Evolutionary conservation across 1,139 yeast species (phyloP).

Genomic region (Scheffersomyces illinoinensis): DNA sequence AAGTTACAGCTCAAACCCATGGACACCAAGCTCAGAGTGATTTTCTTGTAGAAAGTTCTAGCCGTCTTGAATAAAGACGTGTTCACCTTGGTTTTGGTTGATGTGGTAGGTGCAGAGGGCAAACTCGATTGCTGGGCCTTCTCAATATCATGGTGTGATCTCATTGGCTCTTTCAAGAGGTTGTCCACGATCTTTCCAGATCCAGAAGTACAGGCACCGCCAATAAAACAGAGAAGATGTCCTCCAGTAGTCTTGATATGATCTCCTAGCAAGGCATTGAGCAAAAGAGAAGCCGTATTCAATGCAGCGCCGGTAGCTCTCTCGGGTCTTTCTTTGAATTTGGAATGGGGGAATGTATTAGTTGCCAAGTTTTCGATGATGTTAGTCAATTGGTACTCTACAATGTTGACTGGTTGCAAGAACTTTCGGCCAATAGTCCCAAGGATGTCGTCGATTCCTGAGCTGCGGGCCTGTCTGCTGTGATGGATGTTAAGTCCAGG

Average conservation of each 20-base stretch:
- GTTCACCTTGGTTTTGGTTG: slow-evolving; percentile 33
- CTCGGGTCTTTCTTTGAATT: slow-evolving; percentile 48
- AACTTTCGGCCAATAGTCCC: slow-evolving; percentile 37
- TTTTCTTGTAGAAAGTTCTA: slow-evolving; percentile 43
- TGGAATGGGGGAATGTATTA: slow-evolving; percentile 54
- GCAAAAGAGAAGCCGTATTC: slow-evolving; percentile 55
- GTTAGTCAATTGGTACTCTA: slow-evolving; percentile 56
- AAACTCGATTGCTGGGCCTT: slow-evolving; percentile 40
- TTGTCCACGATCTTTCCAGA: slow-evolving; percentile 55
- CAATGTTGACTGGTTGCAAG: slow-evolving; percentile 49
- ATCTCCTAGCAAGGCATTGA: slow-evolving; percentile 43
- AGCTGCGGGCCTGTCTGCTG: slow-evolving; percentile 4
- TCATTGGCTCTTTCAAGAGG: slow-evolving; percentile 51
- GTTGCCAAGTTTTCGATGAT: slow-evolving; percentile 54
- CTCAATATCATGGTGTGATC: slow-evolving; percentile 60
- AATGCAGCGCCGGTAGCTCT: slow-evolving; percentile 71
- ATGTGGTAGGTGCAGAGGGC: slow-evolving; percentile 26
- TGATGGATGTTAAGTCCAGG: slow-evolving; percentile 26
- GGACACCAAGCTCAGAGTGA: slow-evolving; percentile 38
- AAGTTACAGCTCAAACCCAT: slow-evolving; percentile 57
- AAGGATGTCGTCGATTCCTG: slow-evolving; percentile 16
- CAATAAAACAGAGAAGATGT: slow-evolving; percentile 58
- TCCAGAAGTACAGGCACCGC: slow-evolving; percentile 61
- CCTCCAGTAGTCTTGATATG: slow-evolving; percentile 50
- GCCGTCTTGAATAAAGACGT: slow-evolving; percentile 36